phyloP scores from a whole-genome alignment of 331 rosid genomes.

The Cydonia oblonga region DNA sequence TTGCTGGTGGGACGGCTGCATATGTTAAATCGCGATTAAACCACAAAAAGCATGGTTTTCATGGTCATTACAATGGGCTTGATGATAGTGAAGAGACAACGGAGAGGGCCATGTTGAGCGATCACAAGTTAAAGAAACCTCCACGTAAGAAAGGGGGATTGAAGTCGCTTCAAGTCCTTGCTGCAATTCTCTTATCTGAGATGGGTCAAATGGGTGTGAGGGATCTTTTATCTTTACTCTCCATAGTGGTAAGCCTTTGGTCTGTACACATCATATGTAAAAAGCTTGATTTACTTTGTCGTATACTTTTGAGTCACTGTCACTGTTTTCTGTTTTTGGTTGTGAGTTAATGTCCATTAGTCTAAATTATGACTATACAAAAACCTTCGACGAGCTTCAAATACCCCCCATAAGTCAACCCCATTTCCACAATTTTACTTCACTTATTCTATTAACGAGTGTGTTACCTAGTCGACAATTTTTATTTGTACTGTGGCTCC shows the following conservation, averaged over 20 bases:
- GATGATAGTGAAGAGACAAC: conserved; percentile 23
- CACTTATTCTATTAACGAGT: not conserved
- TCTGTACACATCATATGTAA: not conserved
- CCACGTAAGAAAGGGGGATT: conserved; percentile 54
- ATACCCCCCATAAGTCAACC: not conserved
- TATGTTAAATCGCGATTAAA: conserved; percentile 60
- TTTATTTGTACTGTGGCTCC: not conserved
- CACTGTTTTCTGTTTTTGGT: not conserved
- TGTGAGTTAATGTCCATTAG: not conserved
- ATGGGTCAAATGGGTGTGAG: conserved; percentile 74
- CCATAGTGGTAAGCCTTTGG: conserved; percentile 60
- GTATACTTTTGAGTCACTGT: not conserved
- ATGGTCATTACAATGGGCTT: conserved; percentile 43
- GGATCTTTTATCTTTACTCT: conserved; percentile 64
- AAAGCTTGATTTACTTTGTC: not conserved
- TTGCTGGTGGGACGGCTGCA: conserved; percentile 82
- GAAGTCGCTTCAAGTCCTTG: conserved; percentile 77
- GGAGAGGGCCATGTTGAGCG: conserved; percentile 13
- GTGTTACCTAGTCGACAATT: not conserved
- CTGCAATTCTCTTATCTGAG: conserved; percentile 68
- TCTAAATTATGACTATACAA: not conserved
- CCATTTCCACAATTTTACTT: not conserved
- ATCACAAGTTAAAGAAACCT: conserved; percentile 22
- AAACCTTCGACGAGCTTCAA: not conserved
- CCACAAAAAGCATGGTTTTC: conserved; percentile 26